These are phyloP conservation scores for Lunularia cruciata DNA, from an alignment of 225 moss, liverwort and hornwort species.

Conservation along the genomic window DNA sequence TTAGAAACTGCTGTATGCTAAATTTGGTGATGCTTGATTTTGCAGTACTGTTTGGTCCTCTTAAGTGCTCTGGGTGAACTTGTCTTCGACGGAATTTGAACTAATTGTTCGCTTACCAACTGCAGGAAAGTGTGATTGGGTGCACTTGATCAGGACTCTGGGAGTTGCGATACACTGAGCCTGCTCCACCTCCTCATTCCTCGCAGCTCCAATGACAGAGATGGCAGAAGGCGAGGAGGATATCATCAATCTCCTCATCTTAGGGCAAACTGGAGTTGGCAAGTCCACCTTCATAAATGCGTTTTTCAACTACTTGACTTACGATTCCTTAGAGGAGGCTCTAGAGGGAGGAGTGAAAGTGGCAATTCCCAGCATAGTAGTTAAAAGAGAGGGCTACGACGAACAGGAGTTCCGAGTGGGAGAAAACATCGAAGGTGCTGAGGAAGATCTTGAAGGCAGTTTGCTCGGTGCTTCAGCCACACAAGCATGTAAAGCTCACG, in stretches of 20 bases:
- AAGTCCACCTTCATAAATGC: slow-evolving; percentile 49
- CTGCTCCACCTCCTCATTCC: slow-evolving; percentile 6
- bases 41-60: too few relatives aligned
- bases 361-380: slow-evolving; percentile 16
- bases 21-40: too few relatives aligned
- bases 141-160: too few relatives aligned
- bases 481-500: slow-evolving; percentile 17
- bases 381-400: slow-evolving; percentile 2
- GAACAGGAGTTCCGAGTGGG: slow-evolving; percentile 25
- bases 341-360: slow-evolving; percentile 18
- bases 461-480: slow-evolving; percentile 22
- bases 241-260: slow-evolving; percentile 32
- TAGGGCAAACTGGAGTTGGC: slow-evolving; percentile 37
- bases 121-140: too few relatives aligned
- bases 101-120: too few relatives aligned
- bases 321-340: slow-evolving; percentile 25
- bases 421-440: slow-evolving; percentile 10
- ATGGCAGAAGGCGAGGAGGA: slow-evolving; percentile 9
- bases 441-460: slow-evolving; percentile 21
- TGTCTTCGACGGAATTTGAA: too few relatives aligned
- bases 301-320: slow-evolving; percentile 33
- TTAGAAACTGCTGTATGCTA: too few relatives aligned
- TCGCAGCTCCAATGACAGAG: neutral
- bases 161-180: too few relatives aligned
- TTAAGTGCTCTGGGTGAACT: too few relatives aligned